phyloP scores from a whole-genome alignment of 352 stramenopile genomes.

The Elongisporangium undulatum region DNA sequence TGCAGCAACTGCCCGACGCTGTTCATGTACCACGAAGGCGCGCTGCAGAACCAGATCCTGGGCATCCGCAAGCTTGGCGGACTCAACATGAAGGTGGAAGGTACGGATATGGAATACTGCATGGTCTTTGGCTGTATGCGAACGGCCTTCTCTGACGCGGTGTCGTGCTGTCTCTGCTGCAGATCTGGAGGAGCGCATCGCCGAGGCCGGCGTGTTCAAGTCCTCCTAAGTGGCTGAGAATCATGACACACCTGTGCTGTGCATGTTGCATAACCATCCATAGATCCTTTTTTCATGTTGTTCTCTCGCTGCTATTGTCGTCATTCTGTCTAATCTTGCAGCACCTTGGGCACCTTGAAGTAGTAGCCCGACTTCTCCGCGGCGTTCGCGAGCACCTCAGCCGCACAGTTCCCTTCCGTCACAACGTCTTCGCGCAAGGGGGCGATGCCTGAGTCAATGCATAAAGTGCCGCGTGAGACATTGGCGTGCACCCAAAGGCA shows the following conservation, averaged over 20 bases:
- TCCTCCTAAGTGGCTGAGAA: slow-evolving; percentile 10
- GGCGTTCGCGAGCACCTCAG: slow-evolving; percentile 78
- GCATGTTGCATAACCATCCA: slow-evolving; percentile 20
- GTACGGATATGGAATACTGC: slow-evolving; percentile 19
- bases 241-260: slow-evolving; percentile 2
- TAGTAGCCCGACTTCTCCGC: slow-evolving; percentile 73
- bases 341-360: slow-evolving; percentile 85
- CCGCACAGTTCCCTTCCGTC: slow-evolving; percentile 64
- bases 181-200: slow-evolving; percentile 89
- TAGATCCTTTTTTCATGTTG: slow-evolving; percentile 6
- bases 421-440: slow-evolving; percentile 73
- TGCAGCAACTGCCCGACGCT: slow-evolving; percentile 88
- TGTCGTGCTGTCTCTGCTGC: slow-evolving; percentile 7
- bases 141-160: neutral
- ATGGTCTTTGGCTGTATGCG: neutral
- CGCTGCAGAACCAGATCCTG: slow-evolving; percentile 87
- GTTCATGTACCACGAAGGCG: slow-evolving; percentile 91
- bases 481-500: neutral
- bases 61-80: slow-evolving; percentile 86
- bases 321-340: slow-evolving; percentile 68
- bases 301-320: neutral
- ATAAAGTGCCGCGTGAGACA: neutral
- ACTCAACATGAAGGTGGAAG: slow-evolving; percentile 83
- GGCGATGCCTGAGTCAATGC: slow-evolving; percentile 18
- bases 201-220: slow-evolving; percentile 71